Conservation (phyloP, 2,329 filamentous ascomycete genomes). For the Aspergillus glaucus region DNA sequence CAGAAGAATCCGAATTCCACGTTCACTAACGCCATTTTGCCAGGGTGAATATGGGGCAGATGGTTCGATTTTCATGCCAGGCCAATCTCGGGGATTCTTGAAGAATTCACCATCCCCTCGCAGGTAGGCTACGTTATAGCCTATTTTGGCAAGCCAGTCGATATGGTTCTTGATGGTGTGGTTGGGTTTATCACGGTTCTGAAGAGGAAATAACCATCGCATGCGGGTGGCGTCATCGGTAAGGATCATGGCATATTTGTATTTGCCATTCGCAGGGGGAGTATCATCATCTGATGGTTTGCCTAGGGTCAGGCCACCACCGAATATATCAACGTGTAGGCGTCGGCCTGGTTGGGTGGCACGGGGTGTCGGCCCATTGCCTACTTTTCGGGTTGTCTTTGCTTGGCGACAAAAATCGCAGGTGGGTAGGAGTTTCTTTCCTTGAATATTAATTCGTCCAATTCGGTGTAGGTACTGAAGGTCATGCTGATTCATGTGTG, state of each 20-base stretch:
- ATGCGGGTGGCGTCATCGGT: background rate
- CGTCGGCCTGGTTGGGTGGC: background rate
- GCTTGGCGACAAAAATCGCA: background rate
- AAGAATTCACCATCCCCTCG: background rate
- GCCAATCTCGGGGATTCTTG: background rate
- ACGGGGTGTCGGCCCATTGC: background rate
- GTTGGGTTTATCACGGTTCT: background rate
- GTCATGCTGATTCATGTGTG: background rate
- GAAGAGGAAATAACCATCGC: background rate
- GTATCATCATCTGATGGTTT: background rate
- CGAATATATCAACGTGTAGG: background rate
- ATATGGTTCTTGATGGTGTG: background rate
- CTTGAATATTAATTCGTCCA: background rate
- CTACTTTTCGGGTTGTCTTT: background rate
- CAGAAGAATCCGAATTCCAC: background rate
- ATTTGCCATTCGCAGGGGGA: background rate
- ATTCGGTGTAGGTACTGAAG: background rate
- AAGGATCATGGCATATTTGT: background rate
- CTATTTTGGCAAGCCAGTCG: background rate
- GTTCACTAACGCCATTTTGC: background rate
- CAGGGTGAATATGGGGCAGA: background rate
- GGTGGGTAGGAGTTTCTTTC: background rate
- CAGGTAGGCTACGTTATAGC: background rate
- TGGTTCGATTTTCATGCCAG: background rate
- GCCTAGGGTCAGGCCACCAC: background rate